phyloP scores from a whole-genome alignment of 352 stramenopile species.

The Elongisporangium prolatum region DNA sequence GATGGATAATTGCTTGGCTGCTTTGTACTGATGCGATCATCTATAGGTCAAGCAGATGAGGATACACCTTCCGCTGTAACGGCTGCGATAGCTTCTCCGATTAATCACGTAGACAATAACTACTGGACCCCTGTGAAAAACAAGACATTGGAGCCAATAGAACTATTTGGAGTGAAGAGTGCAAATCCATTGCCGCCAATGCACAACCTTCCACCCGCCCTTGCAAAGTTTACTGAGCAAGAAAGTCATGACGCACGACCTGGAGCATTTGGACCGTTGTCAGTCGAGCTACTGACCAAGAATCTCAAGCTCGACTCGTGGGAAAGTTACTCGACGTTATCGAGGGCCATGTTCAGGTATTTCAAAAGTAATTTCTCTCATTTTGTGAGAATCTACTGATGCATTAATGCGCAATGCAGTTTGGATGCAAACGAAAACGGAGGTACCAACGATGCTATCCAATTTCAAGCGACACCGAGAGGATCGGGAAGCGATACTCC shows the following conservation, averaged over 20 bases:
- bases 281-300: slow-evolving; percentile 27
- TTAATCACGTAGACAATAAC: neutral
- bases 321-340: slow-evolving; percentile 73
- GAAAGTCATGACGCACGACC: slow-evolving; percentile 7
- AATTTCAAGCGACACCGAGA: neutral
- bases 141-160: neutral
- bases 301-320: slow-evolving; percentile 48
- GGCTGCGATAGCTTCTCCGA: neutral
- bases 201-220: slow-evolving; percentile 18
- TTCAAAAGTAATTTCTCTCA: neutral
- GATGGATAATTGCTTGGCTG: neutral
- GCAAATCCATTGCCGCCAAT: slow-evolving; percentile 2
- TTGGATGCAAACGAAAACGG: neutral
- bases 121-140: neutral
- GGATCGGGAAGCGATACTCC: neutral
- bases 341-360: slow-evolving; percentile 72
- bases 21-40: neutral
- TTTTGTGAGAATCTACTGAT: neutral
- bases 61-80: neutral
- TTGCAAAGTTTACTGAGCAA: slow-evolving; percentile 12
- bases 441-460: neutral
- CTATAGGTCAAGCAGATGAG: neutral
- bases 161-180: neutral
- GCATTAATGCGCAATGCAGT: neutral
- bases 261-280: slow-evolving; percentile 11